Conservation (phyloP, 73 alveolate genomes). For the Effrenium voratum region DNA sequence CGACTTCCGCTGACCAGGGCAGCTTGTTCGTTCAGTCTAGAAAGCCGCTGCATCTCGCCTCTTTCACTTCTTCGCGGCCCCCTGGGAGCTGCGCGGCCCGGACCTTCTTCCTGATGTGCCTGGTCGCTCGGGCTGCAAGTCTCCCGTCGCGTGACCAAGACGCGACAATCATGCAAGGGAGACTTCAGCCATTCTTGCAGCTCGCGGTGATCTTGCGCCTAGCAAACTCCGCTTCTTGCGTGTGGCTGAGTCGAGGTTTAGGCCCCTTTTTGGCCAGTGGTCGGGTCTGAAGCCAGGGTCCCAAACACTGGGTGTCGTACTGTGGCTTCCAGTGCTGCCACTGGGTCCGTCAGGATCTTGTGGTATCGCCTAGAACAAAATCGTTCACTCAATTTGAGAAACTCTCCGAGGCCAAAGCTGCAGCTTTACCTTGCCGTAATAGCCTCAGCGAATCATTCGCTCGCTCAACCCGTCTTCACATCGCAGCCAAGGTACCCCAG, state of each 20-base stretch:
- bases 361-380: conserved; percentile 14
- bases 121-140: neutral
- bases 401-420: conserved; percentile 8
- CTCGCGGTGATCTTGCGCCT: conserved; percentile 87
- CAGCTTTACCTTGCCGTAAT: conserved; percentile 75
- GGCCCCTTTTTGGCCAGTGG: too few species aligned
- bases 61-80: conserved; percentile 72
- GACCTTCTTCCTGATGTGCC: conserved; percentile 80
- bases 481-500: conserved; percentile 57
- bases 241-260: too few species aligned
- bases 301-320: neutral
- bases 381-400: neutral
- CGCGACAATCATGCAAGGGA: neutral
- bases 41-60: too few species aligned
- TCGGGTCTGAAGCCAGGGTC: neutral
- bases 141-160: neutral
- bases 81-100: conserved; percentile 89
- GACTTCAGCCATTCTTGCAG: conserved; percentile 83
- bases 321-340: conserved; percentile 72
- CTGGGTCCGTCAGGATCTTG: conserved; percentile 65
- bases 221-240: too few species aligned
- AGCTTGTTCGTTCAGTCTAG: too few species aligned
- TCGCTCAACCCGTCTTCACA: neutral
- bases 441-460: conserved; percentile 5
- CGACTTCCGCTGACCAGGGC: too few species aligned